These are phyloP conservation scores for Didymella arachidicola DNA, from an alignment of 2,329 filamentous ascomycete species.

Conservation along the genomic window DNA sequence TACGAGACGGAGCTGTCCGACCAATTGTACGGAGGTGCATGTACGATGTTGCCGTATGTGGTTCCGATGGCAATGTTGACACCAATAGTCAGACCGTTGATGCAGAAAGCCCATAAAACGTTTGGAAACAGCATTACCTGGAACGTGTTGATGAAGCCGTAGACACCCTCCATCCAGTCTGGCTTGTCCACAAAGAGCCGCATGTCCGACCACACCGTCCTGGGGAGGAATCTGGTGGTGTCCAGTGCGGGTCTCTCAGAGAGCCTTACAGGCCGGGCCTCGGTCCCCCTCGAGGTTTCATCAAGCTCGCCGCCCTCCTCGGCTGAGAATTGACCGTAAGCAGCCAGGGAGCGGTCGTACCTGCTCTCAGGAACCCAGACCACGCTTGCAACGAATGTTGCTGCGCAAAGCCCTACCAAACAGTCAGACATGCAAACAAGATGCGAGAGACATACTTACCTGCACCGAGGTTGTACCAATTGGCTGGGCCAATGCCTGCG, in stretches of 20 bases:
- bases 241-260: neutral
- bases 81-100: conserved; percentile 34
- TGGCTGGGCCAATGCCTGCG: neutral
- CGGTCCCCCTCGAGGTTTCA: neutral
- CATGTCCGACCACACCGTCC: neutral
- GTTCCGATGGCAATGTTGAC: conserved; percentile 35
- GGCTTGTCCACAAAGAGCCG: neutral
- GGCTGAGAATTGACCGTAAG: neutral
- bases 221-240: neutral
- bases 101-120: conserved; percentile 30
- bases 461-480: neutral
- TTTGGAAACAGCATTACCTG: neutral
- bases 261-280: neutral
- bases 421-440: no score
- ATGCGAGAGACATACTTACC: neutral
- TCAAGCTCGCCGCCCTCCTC: neutral
- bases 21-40: conserved; percentile 1
- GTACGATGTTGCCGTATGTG: conserved; percentile 30
- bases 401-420: neutral
- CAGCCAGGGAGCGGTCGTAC: neutral
- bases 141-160: neutral
- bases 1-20: neutral
- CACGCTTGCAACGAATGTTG: neutral
- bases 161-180: neutral
- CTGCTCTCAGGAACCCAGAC: neutral